These are phyloP conservation scores for Sequoiadendron giganteum DNA, from an alignment of 75 land plant genomes.

Conservation along the genomic window DNA sequence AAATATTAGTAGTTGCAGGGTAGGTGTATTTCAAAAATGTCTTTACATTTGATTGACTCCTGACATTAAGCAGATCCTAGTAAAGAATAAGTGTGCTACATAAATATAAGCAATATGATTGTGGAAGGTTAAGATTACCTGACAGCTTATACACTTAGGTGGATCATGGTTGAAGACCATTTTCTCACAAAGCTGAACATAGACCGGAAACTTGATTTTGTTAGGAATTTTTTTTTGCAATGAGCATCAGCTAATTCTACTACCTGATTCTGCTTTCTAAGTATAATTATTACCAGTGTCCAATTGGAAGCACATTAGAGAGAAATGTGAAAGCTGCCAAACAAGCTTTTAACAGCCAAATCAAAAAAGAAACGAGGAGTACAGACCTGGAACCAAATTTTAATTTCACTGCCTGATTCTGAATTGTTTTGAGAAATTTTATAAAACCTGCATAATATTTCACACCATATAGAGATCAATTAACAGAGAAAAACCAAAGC, in stretches of 20 bases:
- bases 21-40: neutral
- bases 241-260: neutral
- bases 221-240: neutral
- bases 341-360: neutral
- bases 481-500: neutral
- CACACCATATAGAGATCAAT: constrained; percentile 1
- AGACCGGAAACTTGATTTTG: neutral
- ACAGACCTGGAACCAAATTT: constrained; percentile 95
- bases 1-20: neutral
- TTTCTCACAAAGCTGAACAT: constrained; percentile 71
- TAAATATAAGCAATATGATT: neutral
- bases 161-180: constrained; percentile 94
- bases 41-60: neutral
- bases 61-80: neutral
- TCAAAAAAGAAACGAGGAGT: constrained; percentile 19
- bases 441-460: constrained; percentile 64
- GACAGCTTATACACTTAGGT: constrained; percentile 76
- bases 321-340: neutral
- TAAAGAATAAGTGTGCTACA: neutral
- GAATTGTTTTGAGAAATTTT: constrained; percentile 33
- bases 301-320: neutral
- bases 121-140: constrained; percentile 39
- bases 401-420: constrained; percentile 35
- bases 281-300: neutral
- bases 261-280: neutral